Conservation (phyloP, 2,329 filamentous ascomycete species). For the Fusarium sarcochroum region DNA sequence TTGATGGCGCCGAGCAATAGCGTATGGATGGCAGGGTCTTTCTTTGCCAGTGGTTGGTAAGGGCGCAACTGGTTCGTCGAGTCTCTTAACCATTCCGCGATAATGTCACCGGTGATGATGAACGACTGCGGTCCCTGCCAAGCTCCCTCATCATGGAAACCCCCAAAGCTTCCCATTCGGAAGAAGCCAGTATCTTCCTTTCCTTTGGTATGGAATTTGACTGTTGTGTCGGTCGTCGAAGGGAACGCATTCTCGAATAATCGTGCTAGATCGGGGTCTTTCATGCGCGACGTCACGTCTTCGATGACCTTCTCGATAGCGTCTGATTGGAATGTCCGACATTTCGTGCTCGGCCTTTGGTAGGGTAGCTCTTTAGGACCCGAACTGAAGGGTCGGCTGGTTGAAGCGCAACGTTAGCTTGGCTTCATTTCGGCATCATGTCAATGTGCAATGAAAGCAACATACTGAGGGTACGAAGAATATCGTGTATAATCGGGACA, state of each 20-base stretch:
- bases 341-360: conserved; percentile 84
- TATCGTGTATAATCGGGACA: conserved; percentile 61
- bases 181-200: conserved; percentile 57
- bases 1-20: conserved; percentile 95
- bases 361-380: conserved; percentile 86
- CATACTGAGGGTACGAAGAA: conserved; percentile 58
- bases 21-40: conserved; percentile 81
- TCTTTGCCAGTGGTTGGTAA: conserved; percentile 87
- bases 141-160: conserved; percentile 65
- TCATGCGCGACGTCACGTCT: conserved; percentile 83
- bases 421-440: neutral
- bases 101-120: conserved; percentile 93
- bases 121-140: conserved; percentile 94
- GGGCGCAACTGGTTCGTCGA: conserved; percentile 94
- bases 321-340: conserved; percentile 90
- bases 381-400: conserved; percentile 81
- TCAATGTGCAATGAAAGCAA: neutral
- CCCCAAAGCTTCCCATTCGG: conserved; percentile 51
- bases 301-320: conserved; percentile 90
- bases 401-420: conserved; percentile 22
- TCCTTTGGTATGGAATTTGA: conserved; percentile 86
- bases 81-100: conserved; percentile 92
- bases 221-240: conserved; percentile 86
- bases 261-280: conserved; percentile 88
- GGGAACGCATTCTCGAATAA: conserved; percentile 97